These are phyloP conservation scores for Reutealis trisperma DNA, from an alignment of 345 rosid species.

Conservation along the genomic window DNA sequence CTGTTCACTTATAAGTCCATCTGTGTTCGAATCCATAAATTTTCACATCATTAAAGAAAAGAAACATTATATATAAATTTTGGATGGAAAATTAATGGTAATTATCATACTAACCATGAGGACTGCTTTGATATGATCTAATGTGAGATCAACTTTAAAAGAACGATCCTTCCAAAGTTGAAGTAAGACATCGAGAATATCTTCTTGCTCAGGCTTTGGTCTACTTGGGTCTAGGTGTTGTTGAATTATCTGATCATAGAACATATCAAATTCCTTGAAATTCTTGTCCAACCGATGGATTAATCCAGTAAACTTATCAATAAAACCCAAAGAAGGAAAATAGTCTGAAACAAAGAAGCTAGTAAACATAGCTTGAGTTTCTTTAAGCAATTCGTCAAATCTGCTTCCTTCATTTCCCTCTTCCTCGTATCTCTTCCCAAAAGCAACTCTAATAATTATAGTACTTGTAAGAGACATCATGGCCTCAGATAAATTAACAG, in stretches of 20 bases:
- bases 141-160: slow-evolving; percentile 26
- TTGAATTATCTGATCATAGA: slow-evolving; percentile 45
- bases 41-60: no score
- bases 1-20: no score
- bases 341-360: slow-evolving; percentile 45
- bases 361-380: slow-evolving; percentile 30
- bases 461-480: slow-evolving; percentile 26
- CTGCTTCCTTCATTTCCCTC: slow-evolving; percentile 27
- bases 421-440: slow-evolving; percentile 43
- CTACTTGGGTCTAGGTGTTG: slow-evolving; percentile 36
- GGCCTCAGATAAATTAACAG: slow-evolving; percentile 6
- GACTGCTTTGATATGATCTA: slow-evolving; percentile 53
- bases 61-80: no score
- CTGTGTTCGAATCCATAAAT: no score
- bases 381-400: slow-evolving; percentile 31
- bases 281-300: slow-evolving; percentile 33
- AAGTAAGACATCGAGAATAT: slow-evolving; percentile 31
- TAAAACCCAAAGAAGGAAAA: slow-evolving; percentile 44
- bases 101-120: slow-evolving; percentile 37
- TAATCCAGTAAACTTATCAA: slow-evolving; percentile 45
- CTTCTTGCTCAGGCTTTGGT: slow-evolving; percentile 26
- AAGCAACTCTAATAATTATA: slow-evolving; percentile 42
- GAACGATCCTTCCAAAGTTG: slow-evolving; percentile 29
- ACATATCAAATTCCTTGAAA: slow-evolving; percentile 36
- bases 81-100: no score